Conservation (phyloP, 257 asterid genomes). For the Leonotis leonurus region DNA sequence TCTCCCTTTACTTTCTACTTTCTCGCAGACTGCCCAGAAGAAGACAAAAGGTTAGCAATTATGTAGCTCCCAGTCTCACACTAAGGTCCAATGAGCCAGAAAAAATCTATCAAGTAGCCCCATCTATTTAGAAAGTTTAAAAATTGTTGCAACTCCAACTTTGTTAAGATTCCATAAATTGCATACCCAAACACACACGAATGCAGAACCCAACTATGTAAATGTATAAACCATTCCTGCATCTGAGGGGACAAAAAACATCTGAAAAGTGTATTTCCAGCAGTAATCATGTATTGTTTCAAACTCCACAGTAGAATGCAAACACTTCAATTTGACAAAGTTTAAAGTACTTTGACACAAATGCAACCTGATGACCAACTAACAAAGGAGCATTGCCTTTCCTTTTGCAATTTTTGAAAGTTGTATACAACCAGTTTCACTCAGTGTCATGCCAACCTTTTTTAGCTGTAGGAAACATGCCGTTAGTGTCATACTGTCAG, state of each 20-base stretch:
- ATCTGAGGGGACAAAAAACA: neutral
- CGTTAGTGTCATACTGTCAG: neutral
- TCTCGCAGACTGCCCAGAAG: constrained; percentile 65
- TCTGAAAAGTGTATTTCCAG: neutral
- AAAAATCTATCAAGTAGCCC: neutral
- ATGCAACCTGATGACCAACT: neutral
- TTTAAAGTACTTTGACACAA: neutral
- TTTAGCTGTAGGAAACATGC: neutral
- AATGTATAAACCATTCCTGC: neutral
- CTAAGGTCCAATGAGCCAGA: neutral
- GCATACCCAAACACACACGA: neutral
- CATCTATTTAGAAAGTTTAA: neutral
- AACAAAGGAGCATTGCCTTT: neutral
- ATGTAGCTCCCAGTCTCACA: constrained; percentile 14
- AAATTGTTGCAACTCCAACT: neutral
- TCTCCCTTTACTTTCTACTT: constrained; percentile 87
- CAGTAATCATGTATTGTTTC: neutral
- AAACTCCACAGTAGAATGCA: neutral
- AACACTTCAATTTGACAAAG: neutral
- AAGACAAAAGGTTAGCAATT: constrained; percentile 13
- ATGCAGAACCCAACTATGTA: neutral
- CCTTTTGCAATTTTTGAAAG: neutral
- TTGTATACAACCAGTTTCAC: neutral
- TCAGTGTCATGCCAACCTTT: neutral
- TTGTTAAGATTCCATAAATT: neutral